A percentile compares a stretch with the other conserved stretches of the same genome.
These are phyloP conservation scores for Botrytis fabae DNA, from an alignment of 2,329 filamentous ascomycete species.

Conservation along the genomic window DNA sequence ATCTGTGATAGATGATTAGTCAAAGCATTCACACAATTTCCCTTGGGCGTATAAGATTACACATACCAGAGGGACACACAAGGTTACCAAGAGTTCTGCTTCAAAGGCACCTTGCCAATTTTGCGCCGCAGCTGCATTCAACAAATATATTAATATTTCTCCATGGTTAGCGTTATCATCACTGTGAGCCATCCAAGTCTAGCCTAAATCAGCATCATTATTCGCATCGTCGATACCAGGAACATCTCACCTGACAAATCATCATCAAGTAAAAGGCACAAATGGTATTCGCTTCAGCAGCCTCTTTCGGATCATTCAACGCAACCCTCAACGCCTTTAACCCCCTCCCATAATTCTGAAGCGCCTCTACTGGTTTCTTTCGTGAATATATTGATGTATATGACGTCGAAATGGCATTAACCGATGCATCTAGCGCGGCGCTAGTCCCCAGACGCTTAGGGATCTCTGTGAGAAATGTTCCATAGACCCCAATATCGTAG, in stretches of 20 bases:
- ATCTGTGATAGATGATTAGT: background rate
- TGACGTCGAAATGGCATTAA: background rate
- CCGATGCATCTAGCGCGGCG: slow-evolving; percentile 6
- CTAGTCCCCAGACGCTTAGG: background rate
- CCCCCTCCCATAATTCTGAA: background rate
- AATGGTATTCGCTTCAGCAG: slow-evolving; percentile 1
- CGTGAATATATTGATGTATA: slow-evolving; percentile 1
- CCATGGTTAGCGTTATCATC: slow-evolving; percentile 1
- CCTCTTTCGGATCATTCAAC: slow-evolving; percentile 14
- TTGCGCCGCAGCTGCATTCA: background rate
- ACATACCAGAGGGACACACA: slow-evolving; percentile 2
- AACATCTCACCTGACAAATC: slow-evolving; percentile 9
- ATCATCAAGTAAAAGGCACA: slow-evolving; percentile 22
- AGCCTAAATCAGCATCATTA: background rate
- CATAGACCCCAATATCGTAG: background rate
- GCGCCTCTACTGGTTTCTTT: background rate
- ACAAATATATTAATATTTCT: background rate
- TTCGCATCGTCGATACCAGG: no score
- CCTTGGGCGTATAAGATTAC: rapidly evolving
- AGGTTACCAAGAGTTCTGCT: background rate
- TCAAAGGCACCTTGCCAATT: background rate
- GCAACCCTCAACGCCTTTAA: background rate
- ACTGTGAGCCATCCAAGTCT: slow-evolving; percentile 5
- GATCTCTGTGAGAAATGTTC: background rate
- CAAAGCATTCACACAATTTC: rapidly evolving